Base-by-base conservation (phyloP, 805 yeast genomes). In the Kodamaea nitidulidarum region DNA sequence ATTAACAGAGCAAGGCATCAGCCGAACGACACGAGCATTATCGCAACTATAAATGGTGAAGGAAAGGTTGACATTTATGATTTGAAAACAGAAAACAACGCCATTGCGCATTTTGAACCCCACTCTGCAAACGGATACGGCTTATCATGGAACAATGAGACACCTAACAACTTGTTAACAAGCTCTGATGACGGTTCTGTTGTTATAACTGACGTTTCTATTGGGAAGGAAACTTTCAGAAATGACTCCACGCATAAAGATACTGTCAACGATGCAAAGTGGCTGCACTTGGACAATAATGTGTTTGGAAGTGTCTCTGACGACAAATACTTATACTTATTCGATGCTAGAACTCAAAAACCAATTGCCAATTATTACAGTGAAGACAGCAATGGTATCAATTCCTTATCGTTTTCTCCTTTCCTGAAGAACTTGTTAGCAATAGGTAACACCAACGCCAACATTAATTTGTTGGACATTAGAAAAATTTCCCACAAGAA, bases 91-190 rank as follows among this genome's bases (percentile, higher is more conserved):
- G 55, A 48, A 36, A 60, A 48, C 46, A 63, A 38, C 38, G 44
- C 52, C 3, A 46, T 61, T 12, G 45, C 48, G 6, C 57, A 58
- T 10, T 60, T 79, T 35, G 52, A 63, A 7, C 80, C 77, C 29
- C 90, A 84, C 52, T 60, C 63, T 3, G 79, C 70, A 17, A 84
- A 84, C 47, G 93, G 93, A 1, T 85, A 80, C 55, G 93, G 93
- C 3, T 60, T 85, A 26, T 69, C 81, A 6, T 85, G 91, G 83
- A 82, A 73, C 51, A 64, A 73, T 0, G 51, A 56, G 12, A 56
- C 60, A 3, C 47, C 61, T 29, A 84, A 82, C 2, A 64, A 68
- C 16, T 56, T 85, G 15, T 59, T 80, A 24, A 76, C 86, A 2
- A 73, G 78, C 0, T 70, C 88, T 0, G 91, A 84, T 56, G 95